phyloP scores from a whole-genome alignment of 305 asterid genomes.

The Fraxinus paxiana region DNA sequence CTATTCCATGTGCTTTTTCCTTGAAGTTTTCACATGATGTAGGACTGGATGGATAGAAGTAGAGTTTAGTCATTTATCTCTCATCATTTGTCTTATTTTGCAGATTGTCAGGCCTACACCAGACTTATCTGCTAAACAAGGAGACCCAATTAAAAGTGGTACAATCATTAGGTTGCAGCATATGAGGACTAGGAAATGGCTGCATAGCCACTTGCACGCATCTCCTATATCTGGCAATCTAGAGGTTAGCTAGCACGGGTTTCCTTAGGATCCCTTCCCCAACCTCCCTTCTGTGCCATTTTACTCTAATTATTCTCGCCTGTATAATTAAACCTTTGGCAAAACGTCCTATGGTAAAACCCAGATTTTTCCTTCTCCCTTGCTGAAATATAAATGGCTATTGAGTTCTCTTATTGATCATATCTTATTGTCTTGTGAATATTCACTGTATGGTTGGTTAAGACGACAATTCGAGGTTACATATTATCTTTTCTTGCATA shows the following conservation, averaged over 20 bases:
- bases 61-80: neutral
- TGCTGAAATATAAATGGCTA: neutral
- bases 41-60: neutral
- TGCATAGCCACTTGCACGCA: constrained; percentile 96
- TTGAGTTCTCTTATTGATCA: neutral
- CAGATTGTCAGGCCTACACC: constrained; percentile 65
- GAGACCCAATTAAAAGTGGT: constrained; percentile 76
- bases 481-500: neutral
- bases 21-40: neutral
- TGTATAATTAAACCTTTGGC: neutral
- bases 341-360: neutral
- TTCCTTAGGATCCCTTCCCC: neutral
- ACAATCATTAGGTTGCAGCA: constrained; percentile 69
- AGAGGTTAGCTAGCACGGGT: constrained; percentile 60
- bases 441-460: neutral
- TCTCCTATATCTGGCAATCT: constrained; percentile 90
- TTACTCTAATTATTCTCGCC: neutral
- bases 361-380: neutral
- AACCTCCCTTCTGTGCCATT: neutral
- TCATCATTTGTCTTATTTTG: constrained; percentile 7
- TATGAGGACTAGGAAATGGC: constrained; percentile 84
- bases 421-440: neutral
- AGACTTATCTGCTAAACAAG: constrained; percentile 73
- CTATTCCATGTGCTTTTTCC: constrained; percentile 10
- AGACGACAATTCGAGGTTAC: neutral